Base-by-base conservation (phyloP, 2,329 filamentous ascomycete genomes). In the Elsinoe batatas region DNA sequence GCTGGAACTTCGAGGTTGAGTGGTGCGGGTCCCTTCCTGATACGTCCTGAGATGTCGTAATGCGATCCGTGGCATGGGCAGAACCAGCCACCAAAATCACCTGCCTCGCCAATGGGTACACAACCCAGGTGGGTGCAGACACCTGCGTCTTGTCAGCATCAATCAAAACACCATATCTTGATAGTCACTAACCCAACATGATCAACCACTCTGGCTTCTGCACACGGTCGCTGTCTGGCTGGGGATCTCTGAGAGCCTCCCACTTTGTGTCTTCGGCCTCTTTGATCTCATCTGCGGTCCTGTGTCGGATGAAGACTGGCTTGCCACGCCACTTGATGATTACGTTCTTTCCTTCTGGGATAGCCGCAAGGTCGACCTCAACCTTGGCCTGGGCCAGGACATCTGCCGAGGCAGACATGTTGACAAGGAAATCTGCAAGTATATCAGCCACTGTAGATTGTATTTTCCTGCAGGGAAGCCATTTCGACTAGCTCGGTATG, bases 311-410 rank as follows among this genome's bases (percentile, higher is more conserved):
- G 81, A 98, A 98, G 73, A 98, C 90, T 74, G 93, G 93, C 87
- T 98, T 98, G 74, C 93, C 93, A 80, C 93, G 88, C 93, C 93
- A 98, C 80, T 98, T 98, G 81, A 98, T 95, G 74, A 98, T 94
- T 72, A 98, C 93, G 79, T 98, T 98, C 87, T 97, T 98, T 82
- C 93, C 93, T 80, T 97, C 91, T 61, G 93, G 93, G 68, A 98
- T 97, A 62, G 88, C 74, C 67, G 79, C 79, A 64, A 98, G 86
- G 74, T 95, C 89, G 66, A 98, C 87, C 79, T 98, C 93, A 66
- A 98, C 93, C 85, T 98, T 98, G 74, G 93, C 93, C 84, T 96
- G 94, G 71, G 94, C 93, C 76, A 98, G 77, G 70, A 98, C 90
- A 70, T 98, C 93, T 75, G 93, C 93, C 60, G 93, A 98, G 61